Evolutionary conservation across 2,329 filamentous ascomycete species (phyloP).

Genomic region (Diplodia scrobiculata): DNA sequence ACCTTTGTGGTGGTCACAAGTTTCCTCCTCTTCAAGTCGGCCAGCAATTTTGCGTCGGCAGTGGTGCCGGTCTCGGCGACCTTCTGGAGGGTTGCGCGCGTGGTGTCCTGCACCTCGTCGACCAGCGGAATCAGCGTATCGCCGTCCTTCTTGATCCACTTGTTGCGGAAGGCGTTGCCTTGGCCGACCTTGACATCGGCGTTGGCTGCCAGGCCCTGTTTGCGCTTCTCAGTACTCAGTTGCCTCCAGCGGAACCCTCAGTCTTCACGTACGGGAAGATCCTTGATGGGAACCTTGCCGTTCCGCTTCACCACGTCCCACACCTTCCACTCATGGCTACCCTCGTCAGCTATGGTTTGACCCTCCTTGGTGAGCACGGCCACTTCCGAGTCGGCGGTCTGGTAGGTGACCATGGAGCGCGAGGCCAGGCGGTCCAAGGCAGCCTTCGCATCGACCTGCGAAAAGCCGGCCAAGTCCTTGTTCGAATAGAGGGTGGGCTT

Average conservation of each 20-base stretch:
- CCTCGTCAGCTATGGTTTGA: conserved; percentile 65
- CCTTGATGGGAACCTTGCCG: conserved; percentile 52
- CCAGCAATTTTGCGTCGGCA: conserved; percentile 71
- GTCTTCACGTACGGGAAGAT: conserved; percentile 46
- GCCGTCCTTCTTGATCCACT: conserved; percentile 66
- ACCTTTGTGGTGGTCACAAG: conserved; percentile 81
- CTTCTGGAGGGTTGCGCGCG: conserved; percentile 70
- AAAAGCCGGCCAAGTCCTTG: conserved; percentile 51
- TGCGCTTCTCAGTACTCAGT: conserved; percentile 32
- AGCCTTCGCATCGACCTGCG: conserved; percentile 67
- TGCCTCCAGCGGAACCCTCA: conserved; percentile 1
- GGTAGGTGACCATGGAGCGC: conserved; percentile 83
- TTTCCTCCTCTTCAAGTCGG: conserved; percentile 90
- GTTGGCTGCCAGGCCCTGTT: conserved; percentile 54
- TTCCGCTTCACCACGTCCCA: conserved; percentile 52
- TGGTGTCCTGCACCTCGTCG: conserved; percentile 78
- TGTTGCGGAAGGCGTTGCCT: conserved; percentile 84
- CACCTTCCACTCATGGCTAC: conserved; percentile 56
- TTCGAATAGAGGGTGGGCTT: conserved; percentile 57
- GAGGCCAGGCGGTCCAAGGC: conserved; percentile 83
- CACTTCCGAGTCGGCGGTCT: conserved; percentile 78
- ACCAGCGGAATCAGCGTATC: conserved; percentile 60
- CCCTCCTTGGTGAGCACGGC: conserved; percentile 76
- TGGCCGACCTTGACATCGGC: conserved; percentile 86
- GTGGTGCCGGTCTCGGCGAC: conserved; percentile 71